Evolutionary conservation across 116 monocot species (phyloP), one percentile per base, ranked within the genome.

Genomic region (Zostera marina): DNA sequence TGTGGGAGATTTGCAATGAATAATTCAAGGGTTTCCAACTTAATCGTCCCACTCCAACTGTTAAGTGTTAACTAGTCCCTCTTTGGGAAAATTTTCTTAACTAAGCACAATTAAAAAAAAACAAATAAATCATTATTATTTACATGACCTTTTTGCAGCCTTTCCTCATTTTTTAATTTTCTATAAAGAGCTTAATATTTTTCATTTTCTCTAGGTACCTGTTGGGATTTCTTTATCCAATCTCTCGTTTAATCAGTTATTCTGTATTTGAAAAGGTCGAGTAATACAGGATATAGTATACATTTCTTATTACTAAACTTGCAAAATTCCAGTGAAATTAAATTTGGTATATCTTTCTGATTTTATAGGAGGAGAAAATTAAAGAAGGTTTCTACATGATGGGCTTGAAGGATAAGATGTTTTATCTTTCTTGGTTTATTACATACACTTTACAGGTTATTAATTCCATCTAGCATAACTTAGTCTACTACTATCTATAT

Each of bases 301-400:
- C 1, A 15, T 12, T 58, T 58, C 41, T 41, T 41, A 38, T 41
- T 32, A 32, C 0, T 4, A 13, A 15, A 5, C 40, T 1, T 58
- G 11, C n/a, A 7, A 16, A 16, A 7, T 58, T 17, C 19, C 16
- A 41, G 6, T 26, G 17, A 8, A 41, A 41, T 6, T 58, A 16
- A 58, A 41, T 9, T 62, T 64, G 32, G 24, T 59, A 5, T 20
- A 41, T 17, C 39, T 13, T 40, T 13, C 1, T 60, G 9, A 47
- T 65, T 26, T 62, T 59, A 42, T 77, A 91, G 91, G 91, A 91
- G 55, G 71, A 79, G 39, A 91, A 91, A 65, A 91, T 91, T 62
- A 91, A 82, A 82, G 91, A 91, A 80, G 85, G 91, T 11, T 61
- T 91, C 16, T 75, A 74, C 66, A 85, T 91, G 91, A 91, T 91